These are phyloP conservation scores for Eugenia klotzschiana DNA, from an alignment of 441 rosid genomes.

Conservation along the genomic window DNA sequence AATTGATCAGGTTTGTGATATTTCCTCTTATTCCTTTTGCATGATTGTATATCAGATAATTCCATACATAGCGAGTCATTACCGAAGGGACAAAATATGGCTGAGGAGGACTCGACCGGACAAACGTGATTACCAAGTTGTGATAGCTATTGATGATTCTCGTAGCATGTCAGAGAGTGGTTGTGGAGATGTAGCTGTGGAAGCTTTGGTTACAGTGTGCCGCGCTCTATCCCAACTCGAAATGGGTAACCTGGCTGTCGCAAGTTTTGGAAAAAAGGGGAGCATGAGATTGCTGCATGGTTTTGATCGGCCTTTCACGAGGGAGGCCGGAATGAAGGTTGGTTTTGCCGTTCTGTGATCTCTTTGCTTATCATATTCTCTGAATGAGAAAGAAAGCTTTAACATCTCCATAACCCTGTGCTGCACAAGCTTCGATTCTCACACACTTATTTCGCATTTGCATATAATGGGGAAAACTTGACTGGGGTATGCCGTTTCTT, in stretches of 20 bases:
- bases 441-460: background rate
- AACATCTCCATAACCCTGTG: background rate
- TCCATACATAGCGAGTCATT: conserved; percentile 92
- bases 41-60: conserved; percentile 40
- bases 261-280: conserved; percentile 87
- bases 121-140: conserved; percentile 92
- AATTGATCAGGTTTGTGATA: background rate
- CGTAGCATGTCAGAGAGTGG: conserved; percentile 86
- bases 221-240: conserved; percentile 93
- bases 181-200: conserved; percentile 78
- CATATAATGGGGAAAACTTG: background rate
- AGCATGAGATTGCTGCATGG: conserved; percentile 72
- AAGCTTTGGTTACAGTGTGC: conserved; percentile 89
- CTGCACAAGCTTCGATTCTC: background rate
- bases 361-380: background rate
- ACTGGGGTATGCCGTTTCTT: background rate
- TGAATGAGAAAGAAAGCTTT: background rate
- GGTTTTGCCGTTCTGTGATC: background rate
- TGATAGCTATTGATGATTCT: conserved; percentile 92
- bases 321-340: conserved; percentile 81
- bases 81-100: conserved; percentile 94
- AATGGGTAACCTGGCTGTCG: conserved; percentile 87
- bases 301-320: conserved; percentile 76
- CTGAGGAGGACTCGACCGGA: conserved; percentile 86
- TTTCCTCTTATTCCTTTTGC: background rate